A percentile compares a stretch with the other conserved stretches of the same genome.
Evolutionary conservation across 176 grass and related monocot genomes (phyloP).

Genomic region (Hordeum marinum): DNA sequence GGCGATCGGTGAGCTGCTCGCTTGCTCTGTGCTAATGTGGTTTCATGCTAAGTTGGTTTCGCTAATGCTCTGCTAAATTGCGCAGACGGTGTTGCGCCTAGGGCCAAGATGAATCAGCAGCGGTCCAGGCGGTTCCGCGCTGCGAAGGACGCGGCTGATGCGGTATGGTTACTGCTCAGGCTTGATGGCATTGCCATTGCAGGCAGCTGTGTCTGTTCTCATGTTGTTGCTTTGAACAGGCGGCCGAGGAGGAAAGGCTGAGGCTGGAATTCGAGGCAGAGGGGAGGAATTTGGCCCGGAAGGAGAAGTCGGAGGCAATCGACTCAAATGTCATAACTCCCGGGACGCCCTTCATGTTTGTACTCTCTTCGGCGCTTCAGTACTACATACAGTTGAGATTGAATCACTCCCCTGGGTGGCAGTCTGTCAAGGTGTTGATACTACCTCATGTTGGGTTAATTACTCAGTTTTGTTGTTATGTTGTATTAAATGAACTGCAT

Average conservation of each 20-base stretch:
- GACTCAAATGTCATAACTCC: slow-evolving; percentile 98
- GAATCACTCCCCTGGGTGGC: slow-evolving; percentile 75
- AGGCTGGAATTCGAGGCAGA: slow-evolving; percentile 70
- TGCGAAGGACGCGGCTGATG: slow-evolving; percentile 76
- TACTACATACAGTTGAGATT: slow-evolving; percentile 92
- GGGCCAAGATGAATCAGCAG: slow-evolving; percentile 99
- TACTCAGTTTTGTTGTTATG: slow-evolving; percentile 31
- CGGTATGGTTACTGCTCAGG: slow-evolving; percentile 34
- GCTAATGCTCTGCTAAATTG: not conserved
- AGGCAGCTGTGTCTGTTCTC: not conserved
- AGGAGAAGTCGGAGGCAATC: slow-evolving; percentile 57
- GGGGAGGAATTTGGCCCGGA: slow-evolving; percentile 49
- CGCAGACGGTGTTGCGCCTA: slow-evolving; percentile 80
- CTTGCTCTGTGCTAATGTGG: not conserved
- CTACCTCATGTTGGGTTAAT: slow-evolving; percentile 20
- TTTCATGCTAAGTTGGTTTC: not conserved
- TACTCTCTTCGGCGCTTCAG: slow-evolving; percentile 79
- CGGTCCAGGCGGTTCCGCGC: slow-evolving; percentile 84
- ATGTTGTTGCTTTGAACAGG: slow-evolving; percentile 48
- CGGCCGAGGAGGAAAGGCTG: slow-evolving; percentile 75
- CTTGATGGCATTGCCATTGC: not conserved
- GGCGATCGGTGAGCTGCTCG: slow-evolving; percentile 71
- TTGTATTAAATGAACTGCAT: slow-evolving; percentile 42
- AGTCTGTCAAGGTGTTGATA: slow-evolving; percentile 77
- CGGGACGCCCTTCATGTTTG: slow-evolving; percentile 86